These are phyloP conservation scores for Exophiala bonariae DNA, from an alignment of 2,329 filamentous ascomycete genomes.

Conservation along the genomic window DNA sequence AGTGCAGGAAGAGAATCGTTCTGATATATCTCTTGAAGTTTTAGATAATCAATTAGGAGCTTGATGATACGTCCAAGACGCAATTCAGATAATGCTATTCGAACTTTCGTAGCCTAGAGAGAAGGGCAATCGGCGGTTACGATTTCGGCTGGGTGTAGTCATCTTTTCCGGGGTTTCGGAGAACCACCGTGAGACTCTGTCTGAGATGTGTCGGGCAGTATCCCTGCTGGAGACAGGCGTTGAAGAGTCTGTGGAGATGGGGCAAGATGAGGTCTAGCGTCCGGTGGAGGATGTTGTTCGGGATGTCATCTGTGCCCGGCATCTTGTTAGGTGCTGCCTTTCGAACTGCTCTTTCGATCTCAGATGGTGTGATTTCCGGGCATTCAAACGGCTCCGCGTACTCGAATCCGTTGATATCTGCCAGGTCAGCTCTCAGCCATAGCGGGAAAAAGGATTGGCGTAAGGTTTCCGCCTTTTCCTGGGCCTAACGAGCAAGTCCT, in stretches of 20 bases:
- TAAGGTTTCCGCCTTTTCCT: too few species aligned
- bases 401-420: conserved; percentile 6
- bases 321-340: conserved; percentile 27
- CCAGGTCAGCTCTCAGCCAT: conserved; percentile 2
- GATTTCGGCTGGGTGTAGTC: too few species aligned
- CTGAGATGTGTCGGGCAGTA: conserved; percentile 25
- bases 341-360: conserved; percentile 26
- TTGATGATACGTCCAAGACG: too few species aligned
- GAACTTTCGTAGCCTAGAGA: background rate
- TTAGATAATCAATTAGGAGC: too few species aligned
- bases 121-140: too few species aligned
- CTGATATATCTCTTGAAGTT: too few species aligned
- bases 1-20: too few species aligned
- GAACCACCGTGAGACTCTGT: conserved; percentile 21
- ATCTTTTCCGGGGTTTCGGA: too few species aligned
- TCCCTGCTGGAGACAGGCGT: conserved; percentile 13
- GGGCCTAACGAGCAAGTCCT: too few species aligned
- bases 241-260: conserved; percentile 5
- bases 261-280: conserved; percentile 10
- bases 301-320: conserved; percentile 27
- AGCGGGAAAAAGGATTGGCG: too few species aligned
- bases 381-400: conserved; percentile 16
- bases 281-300: conserved; percentile 14
- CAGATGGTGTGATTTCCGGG: conserved; percentile 23
- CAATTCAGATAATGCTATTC: too few species aligned